Evolutionary conservation across 768 basidiomycete species (phyloP).

Genomic region (Ephemerocybe angulata): DNA sequence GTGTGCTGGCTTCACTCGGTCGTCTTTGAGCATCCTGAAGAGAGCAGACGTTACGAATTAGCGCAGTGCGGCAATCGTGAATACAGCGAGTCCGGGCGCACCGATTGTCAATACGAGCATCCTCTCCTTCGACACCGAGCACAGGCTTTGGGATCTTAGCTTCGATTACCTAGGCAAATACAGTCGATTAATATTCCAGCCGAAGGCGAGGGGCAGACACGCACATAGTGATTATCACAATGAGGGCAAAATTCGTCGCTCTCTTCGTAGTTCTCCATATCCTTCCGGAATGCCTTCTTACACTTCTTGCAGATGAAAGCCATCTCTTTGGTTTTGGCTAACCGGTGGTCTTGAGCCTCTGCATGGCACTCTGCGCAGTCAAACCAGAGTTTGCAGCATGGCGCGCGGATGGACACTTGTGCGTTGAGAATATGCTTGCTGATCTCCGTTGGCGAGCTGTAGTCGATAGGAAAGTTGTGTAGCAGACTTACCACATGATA

Average conservation of each 20-base stretch:
- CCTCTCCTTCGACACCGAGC: conserved; percentile 86
- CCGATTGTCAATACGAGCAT: conserved; percentile 84
- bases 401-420: conserved; percentile 93
- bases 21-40: conserved; percentile 84
- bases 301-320: conserved; percentile 46
- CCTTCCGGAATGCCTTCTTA: conserved; percentile 94
- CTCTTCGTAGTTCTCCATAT: conserved; percentile 89
- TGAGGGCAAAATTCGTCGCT: conserved; percentile 98
- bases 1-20: conserved; percentile 58
- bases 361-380: conserved; percentile 97
- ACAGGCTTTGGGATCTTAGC: conserved; percentile 88
- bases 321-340: conserved; percentile 74
- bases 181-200: background rate
- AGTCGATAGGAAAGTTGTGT: background rate
- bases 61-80: too few relatives aligned
- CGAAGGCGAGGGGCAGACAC: conserved; percentile 23
- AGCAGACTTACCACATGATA: conserved; percentile 14
- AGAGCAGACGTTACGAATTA: too few relatives aligned
- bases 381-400: conserved; percentile 97
- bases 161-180: conserved; percentile 74
- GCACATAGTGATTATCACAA: conserved; percentile 96
- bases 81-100: conserved; percentile 34
- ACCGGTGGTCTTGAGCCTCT: conserved; percentile 69
- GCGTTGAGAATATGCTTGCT: conserved; percentile 97
- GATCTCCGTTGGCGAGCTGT: conserved; percentile 15